These are phyloP conservation scores for Verbascum thapsus DNA, from an alignment of 257 asterid genomes.

Conservation along the genomic window DNA sequence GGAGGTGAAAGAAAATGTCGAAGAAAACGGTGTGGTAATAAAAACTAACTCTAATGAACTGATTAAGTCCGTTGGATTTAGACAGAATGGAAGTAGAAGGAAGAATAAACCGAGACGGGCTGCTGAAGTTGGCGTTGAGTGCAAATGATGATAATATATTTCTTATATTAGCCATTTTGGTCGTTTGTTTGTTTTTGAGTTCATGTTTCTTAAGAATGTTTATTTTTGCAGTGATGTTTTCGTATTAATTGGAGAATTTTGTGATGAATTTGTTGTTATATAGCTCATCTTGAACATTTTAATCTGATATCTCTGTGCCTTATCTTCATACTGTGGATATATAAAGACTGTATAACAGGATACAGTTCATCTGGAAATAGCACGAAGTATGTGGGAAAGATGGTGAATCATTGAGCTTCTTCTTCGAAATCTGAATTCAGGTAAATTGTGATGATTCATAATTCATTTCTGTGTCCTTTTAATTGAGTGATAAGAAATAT, in stretches of 20 bases:
- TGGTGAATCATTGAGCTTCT: background rate
- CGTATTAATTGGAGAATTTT: slow-evolving; percentile 26
- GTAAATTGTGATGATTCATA: slow-evolving; percentile 15
- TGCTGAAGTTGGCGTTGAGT: slow-evolving; percentile 88
- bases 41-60: slow-evolving; percentile 42
- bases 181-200: slow-evolving; percentile 23
- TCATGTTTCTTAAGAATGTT: too few species aligned
- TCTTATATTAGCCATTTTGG: too few species aligned
- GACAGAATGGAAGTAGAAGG: slow-evolving; percentile 73
- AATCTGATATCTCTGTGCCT: slow-evolving; percentile 25
- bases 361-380: too few species aligned
- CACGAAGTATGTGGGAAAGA: background rate
- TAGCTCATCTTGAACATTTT: too few species aligned
- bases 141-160: slow-evolving; percentile 48
- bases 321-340: too few species aligned
- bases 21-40: slow-evolving; percentile 44
- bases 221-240: slow-evolving; percentile 26
- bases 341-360: background rate
- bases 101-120: slow-evolving; percentile 90
- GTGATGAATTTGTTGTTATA: slow-evolving; percentile 7
- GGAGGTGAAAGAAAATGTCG: slow-evolving; percentile 52
- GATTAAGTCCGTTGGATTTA: slow-evolving; percentile 63
- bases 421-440: background rate
- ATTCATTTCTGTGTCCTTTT: background rate
- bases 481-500: background rate